phyloP scores from a whole-genome alignment of 352 stramenopile species.

The Hyaloperonospora brassicae region DNA sequence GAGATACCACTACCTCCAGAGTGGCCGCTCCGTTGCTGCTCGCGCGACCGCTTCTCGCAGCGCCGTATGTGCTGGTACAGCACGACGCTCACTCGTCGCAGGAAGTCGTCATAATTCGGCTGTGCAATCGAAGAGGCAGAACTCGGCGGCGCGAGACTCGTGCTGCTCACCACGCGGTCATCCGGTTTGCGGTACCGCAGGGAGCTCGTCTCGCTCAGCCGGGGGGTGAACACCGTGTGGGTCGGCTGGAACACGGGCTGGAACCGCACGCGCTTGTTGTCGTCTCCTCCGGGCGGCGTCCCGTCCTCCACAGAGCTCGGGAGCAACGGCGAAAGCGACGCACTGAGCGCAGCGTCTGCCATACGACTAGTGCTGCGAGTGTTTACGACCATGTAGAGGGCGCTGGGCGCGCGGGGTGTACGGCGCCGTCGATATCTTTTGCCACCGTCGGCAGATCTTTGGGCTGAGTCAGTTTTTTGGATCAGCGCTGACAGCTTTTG shows the following conservation, averaged over 20 bases:
- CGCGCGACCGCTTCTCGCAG: constrained; percentile 72
- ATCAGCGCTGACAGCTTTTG: too few species aligned
- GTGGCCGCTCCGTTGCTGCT: constrained; percentile 38
- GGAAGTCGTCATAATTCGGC: constrained; percentile 88
- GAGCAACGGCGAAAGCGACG: constrained; percentile 70
- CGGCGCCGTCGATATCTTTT: too few species aligned
- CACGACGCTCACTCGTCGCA: constrained; percentile 83
- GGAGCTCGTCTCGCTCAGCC: constrained; percentile 51
- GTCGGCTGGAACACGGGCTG: constrained; percentile 68
- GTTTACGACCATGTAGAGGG: constrained; percentile 37
- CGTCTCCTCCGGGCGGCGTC: constrained; percentile 7
- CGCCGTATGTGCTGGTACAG: constrained; percentile 85
- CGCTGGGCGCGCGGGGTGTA: too few species aligned
- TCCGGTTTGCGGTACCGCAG: constrained; percentile 77
- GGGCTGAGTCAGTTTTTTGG: too few species aligned
- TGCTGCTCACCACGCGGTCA: constrained; percentile 56
- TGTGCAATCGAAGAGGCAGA: constrained; percentile 78
- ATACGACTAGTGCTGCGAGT: constrained; percentile 27
- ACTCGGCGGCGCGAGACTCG: constrained; percentile 54
- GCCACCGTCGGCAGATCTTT: too few species aligned
- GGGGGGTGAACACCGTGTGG: constrained; percentile 78
- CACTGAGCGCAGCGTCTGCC: constrained; percentile 49
- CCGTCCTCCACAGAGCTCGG: constrained; percentile 73
- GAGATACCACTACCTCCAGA: constrained; percentile 5
- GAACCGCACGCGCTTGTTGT: constrained; percentile 62